Base-by-base conservation (phyloP, 108 stramenopile genomes). In the Seminavis robusta region DNA sequence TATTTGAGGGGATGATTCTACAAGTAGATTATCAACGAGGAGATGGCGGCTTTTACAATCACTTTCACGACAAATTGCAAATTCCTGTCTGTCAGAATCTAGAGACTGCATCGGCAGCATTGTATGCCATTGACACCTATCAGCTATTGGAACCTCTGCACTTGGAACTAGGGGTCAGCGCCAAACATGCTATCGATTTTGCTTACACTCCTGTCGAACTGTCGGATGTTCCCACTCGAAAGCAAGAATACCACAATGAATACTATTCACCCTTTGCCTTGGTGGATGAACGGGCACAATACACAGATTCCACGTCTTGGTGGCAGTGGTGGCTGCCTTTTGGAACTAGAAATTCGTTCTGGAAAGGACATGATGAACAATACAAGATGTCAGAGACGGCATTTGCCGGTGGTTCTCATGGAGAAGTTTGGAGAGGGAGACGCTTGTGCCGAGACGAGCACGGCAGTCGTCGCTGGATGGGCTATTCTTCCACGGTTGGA, bases 391-490 rank as follows among this genome's bases (percentile, higher is more conserved):
- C 64, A 11, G 45, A 76, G 3, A 45, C 57, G 26, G 81, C 85
- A 4, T 90, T 90, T 63, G 89, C 89, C 30, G 89, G 89, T 26
- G 89, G 89, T 2, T 82, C 80, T 2, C 81, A 87, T 63, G 89
- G 89, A 0, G 84, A 90, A 67, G 80, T 90, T 19, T 90, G 88
- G 88, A 45, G 69, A 25, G 88, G 84, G 15, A 43, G 67, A 17
- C 61, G 88, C 29, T 34, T 79, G 13, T 86, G 88, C 45, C 25
- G 23, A 15, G 31, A 33, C 10, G 33, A 0, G 54, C 53, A 43
- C 31, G 31, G 19, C n/a, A 47, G 29, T 29, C 21, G 27, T 20
- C 1, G 37, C 16, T 37, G 6, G 28, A 26, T 15, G 45, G 16
- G 38, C 26, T 23, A n/a, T 38, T 23, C 4, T 28, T 25, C 9